Conservation (phyloP, 441 rosid species). For the Euphorbia celastroides region DNA sequence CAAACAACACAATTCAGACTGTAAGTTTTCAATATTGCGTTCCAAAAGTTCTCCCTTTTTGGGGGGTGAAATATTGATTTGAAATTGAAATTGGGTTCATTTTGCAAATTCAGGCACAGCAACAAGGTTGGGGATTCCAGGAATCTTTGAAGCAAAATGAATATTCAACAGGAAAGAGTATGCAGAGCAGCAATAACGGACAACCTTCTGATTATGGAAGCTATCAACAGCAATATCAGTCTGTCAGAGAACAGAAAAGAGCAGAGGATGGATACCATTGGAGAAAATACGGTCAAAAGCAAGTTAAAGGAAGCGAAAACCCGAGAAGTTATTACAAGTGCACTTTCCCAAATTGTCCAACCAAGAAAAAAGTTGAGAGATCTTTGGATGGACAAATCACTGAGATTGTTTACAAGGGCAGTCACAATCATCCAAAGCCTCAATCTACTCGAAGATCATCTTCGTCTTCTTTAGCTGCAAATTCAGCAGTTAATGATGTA, state of each 20-base stretch:
- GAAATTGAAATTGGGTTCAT: neutral
- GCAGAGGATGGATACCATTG: slow-evolving; percentile 87
- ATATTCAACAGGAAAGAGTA: slow-evolving; percentile 16
- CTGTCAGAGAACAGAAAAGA: slow-evolving; percentile 37
- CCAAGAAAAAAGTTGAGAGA: slow-evolving; percentile 88
- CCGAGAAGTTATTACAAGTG: slow-evolving; percentile 98
- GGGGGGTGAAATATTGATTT: no score
- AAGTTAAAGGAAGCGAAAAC: slow-evolving; percentile 92
- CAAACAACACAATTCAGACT: slow-evolving; percentile 22
- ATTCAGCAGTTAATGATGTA: slow-evolving; percentile 24
- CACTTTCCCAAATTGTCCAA: slow-evolving; percentile 74
- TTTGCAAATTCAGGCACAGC: slow-evolving; percentile 25
- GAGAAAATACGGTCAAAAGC: slow-evolving; percentile 95
- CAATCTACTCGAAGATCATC: slow-evolving; percentile 57
- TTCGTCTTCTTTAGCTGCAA: slow-evolving; percentile 18
- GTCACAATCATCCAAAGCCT: slow-evolving; percentile 86
- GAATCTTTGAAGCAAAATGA: slow-evolving; percentile 32
- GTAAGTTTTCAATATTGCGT: slow-evolving; percentile 22
- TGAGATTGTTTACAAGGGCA: slow-evolving; percentile 89
- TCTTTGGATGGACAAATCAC: slow-evolving; percentile 86
- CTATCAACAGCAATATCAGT: slow-evolving; percentile 34
- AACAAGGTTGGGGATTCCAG: slow-evolving; percentile 42
- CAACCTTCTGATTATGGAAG: slow-evolving; percentile 32
- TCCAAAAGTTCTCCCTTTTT: neutral
- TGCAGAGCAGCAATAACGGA: slow-evolving; percentile 22